Evolutionary conservation across 148 eudicot species (phyloP).

Genomic region (Vaccinium darrowii): DNA sequence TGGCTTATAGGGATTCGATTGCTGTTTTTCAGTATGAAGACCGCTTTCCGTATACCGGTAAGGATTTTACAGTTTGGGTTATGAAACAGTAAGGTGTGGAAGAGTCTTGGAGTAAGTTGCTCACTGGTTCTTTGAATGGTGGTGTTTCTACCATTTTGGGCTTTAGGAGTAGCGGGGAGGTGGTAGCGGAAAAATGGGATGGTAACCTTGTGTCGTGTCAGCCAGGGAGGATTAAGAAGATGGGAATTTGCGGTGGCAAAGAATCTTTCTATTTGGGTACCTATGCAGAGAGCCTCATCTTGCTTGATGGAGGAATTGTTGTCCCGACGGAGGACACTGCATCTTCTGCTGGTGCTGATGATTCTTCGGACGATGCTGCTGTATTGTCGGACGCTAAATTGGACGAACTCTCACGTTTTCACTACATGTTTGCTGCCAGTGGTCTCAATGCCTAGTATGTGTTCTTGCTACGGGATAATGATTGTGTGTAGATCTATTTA

Average conservation of each 20-base stretch:
- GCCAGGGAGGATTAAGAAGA: background rate
- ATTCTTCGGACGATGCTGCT: background rate
- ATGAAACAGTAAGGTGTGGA: background rate
- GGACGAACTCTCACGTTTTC: background rate
- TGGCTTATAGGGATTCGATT: background rate
- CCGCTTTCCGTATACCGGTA: background rate
- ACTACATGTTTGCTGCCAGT: background rate
- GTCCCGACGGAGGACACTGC: background rate
- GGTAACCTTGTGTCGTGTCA: background rate
- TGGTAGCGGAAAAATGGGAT: background rate
- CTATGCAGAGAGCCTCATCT: background rate
- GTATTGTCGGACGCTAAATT: background rate
- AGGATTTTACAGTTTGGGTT: background rate
- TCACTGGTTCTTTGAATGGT: background rate
- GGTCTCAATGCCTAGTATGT: background rate
- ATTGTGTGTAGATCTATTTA: background rate
- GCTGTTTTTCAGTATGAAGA: background rate
- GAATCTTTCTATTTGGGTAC: background rate
- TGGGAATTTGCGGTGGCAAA: background rate
- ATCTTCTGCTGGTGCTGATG: background rate
- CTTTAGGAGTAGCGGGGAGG: background rate
- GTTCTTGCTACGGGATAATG: background rate
- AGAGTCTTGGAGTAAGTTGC: background rate
- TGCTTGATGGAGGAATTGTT: background rate
- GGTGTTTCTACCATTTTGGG: background rate